phyloP scores from a whole-genome alignment of 805 yeast genomes.

The Yamadazyma endophytica region DNA sequence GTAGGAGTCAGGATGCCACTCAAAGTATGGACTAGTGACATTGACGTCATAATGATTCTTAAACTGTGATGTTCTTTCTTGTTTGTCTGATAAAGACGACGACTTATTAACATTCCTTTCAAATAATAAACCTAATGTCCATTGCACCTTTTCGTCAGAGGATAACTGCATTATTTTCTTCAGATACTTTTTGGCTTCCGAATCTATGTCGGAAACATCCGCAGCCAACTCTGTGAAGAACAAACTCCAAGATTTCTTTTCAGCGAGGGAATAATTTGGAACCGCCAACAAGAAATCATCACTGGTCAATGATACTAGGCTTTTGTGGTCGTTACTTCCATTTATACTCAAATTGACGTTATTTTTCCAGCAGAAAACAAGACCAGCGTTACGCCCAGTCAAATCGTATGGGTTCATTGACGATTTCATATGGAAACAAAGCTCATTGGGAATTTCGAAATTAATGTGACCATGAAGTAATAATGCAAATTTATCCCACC shows the following conservation, averaged over 20 bases:
- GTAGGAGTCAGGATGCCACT: slow-evolving; percentile 70
- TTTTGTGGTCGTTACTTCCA: slow-evolving; percentile 44
- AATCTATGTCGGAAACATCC: slow-evolving; percentile 16
- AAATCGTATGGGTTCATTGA: slow-evolving; percentile 56
- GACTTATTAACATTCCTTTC: slow-evolving; percentile 50
- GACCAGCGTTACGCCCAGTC: slow-evolving; percentile 56
- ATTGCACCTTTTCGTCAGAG: slow-evolving; percentile 58
- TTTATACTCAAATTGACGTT: slow-evolving; percentile 49
- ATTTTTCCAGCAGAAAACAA: slow-evolving; percentile 62
- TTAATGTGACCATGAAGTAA: slow-evolving; percentile 50
- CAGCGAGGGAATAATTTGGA: slow-evolving; percentile 43
- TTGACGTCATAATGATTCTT: slow-evolving; percentile 62
- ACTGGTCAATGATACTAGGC: slow-evolving; percentile 51
- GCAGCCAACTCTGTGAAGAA: slow-evolving; percentile 22
- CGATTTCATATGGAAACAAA: slow-evolving; percentile 62
- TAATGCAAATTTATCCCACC: slow-evolving; percentile 54
- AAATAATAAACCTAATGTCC: slow-evolving; percentile 73
- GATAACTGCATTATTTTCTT: slow-evolving; percentile 52
- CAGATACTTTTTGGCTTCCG: slow-evolving; percentile 27
- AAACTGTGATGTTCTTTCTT: slow-evolving; percentile 45
- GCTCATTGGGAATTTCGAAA: slow-evolving; percentile 46
- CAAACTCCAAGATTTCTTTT: slow-evolving; percentile 35
- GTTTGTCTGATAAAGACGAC: slow-evolving; percentile 22
- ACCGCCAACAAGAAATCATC: slow-evolving; percentile 54
- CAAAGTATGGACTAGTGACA: slow-evolving; percentile 55